phyloP scores from a whole-genome alignment of 495 filamentous ascomycete genomes.

The Penicillium simplicissimum region DNA sequence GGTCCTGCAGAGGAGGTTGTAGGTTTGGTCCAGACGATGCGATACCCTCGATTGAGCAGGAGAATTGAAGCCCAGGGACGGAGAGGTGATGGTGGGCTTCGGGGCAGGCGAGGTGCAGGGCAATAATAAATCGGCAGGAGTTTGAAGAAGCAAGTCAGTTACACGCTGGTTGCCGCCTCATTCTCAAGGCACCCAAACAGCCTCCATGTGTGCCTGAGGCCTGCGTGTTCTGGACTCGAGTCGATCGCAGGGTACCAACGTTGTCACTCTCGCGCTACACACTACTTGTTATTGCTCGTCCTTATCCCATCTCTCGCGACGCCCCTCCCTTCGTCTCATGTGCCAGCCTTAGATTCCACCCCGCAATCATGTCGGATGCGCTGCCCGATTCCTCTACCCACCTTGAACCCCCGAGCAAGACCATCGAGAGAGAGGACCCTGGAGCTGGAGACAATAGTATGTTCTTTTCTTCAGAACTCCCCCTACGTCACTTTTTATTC shows the following conservation, averaged over 20 bases:
- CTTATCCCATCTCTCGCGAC: conserved; percentile 19
- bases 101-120: conserved; percentile 14
- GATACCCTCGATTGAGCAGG: conserved; percentile 11
- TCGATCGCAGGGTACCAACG: conserved; percentile 38
- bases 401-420: conserved; percentile 67
- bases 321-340: conserved; percentile 22
- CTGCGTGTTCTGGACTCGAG: conserved; percentile 37
- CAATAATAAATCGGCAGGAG: conserved; percentile 31
- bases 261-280: conserved; percentile 33
- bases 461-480: conserved; percentile 18
- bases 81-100: conserved; percentile 9
- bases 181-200: conserved; percentile 5
- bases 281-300: conserved; percentile 14
- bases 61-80: conserved; percentile 12
- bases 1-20: conserved; percentile 22
- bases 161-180: conserved; percentile 20
- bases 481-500: conserved; percentile 9
- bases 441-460: conserved; percentile 83
- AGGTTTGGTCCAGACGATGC: conserved; percentile 6
- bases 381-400: conserved; percentile 40
- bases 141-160: conserved; percentile 21
- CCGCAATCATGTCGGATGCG: conserved; percentile 44
- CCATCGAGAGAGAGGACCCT: conserved; percentile 67
- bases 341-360: conserved; percentile 17
- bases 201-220: conserved; percentile 33